Evolutionary conservation across 305 asterid genomes (phyloP).

Genomic region (Fraxinus paxiana): DNA sequence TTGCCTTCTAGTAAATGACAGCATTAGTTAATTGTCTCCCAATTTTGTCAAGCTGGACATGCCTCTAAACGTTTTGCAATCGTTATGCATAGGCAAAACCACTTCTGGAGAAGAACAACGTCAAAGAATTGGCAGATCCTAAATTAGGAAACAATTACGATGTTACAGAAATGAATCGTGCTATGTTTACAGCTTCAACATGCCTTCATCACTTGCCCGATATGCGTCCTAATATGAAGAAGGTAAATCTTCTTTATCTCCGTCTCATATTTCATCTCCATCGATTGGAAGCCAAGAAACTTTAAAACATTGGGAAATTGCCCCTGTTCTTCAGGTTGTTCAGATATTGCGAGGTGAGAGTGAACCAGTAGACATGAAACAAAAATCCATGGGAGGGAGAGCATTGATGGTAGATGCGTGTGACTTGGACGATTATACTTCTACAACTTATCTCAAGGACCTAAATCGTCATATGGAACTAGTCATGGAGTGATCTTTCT

Average conservation of each 20-base stretch:
- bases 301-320: background rate
- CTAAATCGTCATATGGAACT: constrained; percentile 84
- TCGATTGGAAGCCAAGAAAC: background rate
- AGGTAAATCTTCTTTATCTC: constrained; percentile 38
- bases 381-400: constrained; percentile 57
- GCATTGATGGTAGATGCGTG: constrained; percentile 57
- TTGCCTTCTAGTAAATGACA: background rate
- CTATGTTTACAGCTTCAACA: constrained; percentile 72
- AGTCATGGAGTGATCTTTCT: constrained; percentile 55
- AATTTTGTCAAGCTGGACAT: background rate
- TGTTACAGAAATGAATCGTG: constrained; percentile 63
- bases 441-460: constrained; percentile 65
- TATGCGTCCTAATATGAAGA: constrained; percentile 81
- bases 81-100: constrained; percentile 70
- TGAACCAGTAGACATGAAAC: constrained; percentile 53
- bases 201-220: constrained; percentile 84
- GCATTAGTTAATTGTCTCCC: background rate
- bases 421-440: constrained; percentile 70
- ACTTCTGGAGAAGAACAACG: constrained; percentile 58
- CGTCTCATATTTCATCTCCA: background rate
- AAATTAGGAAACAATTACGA: constrained; percentile 53
- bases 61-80: background rate
- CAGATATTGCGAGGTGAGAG: constrained; percentile 64
- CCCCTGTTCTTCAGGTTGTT: constrained; percentile 45
- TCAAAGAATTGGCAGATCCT: constrained; percentile 75